Conservation (phyloP, 306 rosid species). For the Ormosia semicastrata region DNA sequence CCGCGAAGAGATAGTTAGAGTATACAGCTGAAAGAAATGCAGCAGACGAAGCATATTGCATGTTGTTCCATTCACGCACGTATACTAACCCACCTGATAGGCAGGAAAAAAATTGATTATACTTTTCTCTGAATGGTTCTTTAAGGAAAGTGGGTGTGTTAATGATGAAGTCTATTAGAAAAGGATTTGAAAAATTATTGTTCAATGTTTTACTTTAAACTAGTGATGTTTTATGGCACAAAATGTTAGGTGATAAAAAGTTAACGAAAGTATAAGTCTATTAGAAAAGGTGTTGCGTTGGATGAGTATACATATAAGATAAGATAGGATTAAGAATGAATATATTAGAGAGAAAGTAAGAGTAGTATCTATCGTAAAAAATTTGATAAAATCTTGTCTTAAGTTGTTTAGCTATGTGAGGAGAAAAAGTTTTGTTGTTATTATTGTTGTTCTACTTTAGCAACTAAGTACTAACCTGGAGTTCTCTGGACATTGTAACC, state of each 20-base stretch:
- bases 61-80: constrained; percentile 80
- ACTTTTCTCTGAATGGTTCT: background rate
- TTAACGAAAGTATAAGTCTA: too few relatives aligned
- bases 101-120: background rate
- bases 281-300: too few relatives aligned
- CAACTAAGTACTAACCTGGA: constrained; percentile 48
- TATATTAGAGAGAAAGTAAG: too few relatives aligned
- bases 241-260: too few relatives aligned
- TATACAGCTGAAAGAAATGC: constrained; percentile 69
- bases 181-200: background rate
- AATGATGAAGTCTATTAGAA: background rate
- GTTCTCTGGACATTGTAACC: constrained; percentile 72
- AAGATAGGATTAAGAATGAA: too few relatives aligned
- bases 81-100: constrained; percentile 69
- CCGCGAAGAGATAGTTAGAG: constrained; percentile 57
- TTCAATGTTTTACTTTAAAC: background rate
- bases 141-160: background rate
- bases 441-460: background rate
- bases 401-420: background rate
- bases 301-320: too few relatives aligned
- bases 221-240: background rate
- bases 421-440: too few relatives aligned
- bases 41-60: constrained; percentile 81
- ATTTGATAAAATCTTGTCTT: too few relatives aligned
- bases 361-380: too few relatives aligned